Evolutionary conservation across 1,284 basidiomycete genomes (phyloP), one percentile per base, ranked within the genome.

Genomic region (Malassezia sympodialis): DNA sequence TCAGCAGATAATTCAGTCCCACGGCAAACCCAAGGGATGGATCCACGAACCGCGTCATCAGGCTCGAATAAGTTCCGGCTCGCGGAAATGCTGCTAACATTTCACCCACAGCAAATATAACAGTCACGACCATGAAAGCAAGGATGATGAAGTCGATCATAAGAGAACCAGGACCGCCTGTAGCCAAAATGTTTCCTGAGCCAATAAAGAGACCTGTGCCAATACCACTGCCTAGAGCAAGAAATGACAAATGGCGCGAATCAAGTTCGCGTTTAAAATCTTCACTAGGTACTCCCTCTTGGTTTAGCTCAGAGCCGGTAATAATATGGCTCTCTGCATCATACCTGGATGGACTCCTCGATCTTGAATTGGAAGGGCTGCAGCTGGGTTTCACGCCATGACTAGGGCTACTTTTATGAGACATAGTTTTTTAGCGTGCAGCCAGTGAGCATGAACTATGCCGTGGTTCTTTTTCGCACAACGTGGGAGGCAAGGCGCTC

Each of bases 1-100:
- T 66, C n/a, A 56, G 48, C 60, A 62, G 61, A 86, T 86, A 82
- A 86, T 77, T 14, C 86, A 81, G 54, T 81, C 84, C 41, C 80
- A 73, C 40, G 81, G 68, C 61, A 39, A 72, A 69, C 0, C 84
- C 84, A 56, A 89, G 79, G 2, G 87, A 84, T 5, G 84, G 83
- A 67, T 87, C 83, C 24, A 88, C 83, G 69, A 88, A 88, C 39
- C 85, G 83, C 61, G 82, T 82, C 4, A 87, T 85, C 35, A 89
- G 78, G 47, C 81, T 84, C 72, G 90, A 85, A 72, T 88, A 87
- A 5, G 87, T 83, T 58, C 83, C 84, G 45, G 79, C 61, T 58
- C 80, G 77, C 35, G 77, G 76, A 37, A 86, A 79, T 63, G 80
- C 85, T 4, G 76, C 67, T 51, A 76, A 66, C 71, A 79, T 73